Evolutionary conservation across 208 protist species (phyloP).

Genomic region (Acanthamoeba castellanii): DNA sequence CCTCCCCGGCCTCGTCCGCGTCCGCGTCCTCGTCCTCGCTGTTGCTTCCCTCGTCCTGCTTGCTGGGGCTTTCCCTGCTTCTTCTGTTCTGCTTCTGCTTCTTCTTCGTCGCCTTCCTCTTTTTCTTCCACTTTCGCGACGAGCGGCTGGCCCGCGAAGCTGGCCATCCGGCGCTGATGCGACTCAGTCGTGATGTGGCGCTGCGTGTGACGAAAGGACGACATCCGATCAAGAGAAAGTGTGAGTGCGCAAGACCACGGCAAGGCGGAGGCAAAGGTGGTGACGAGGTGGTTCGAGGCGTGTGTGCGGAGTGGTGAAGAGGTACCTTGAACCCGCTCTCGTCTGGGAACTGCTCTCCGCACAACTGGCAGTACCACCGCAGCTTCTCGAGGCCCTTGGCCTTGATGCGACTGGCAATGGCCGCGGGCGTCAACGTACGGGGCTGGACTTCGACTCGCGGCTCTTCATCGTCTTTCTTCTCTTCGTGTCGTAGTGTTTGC

Average conservation of each 20-base stretch:
- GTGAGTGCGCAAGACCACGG: too few species aligned
- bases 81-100: not conserved
- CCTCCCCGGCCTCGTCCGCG: not conserved
- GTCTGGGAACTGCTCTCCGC: constrained; percentile 91
- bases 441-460: too few species aligned
- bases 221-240: too few species aligned
- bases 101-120: not conserved
- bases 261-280: not conserved
- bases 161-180: constrained; percentile 91
- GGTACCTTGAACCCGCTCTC: constrained; percentile 93
- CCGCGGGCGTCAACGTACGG: constrained; percentile 89
- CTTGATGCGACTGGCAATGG: constrained; percentile 92
- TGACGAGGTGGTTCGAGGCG: not conserved
- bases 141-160: constrained; percentile 83
- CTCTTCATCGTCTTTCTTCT: constrained; percentile 1
- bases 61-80: not conserved
- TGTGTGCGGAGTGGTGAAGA: too few species aligned
- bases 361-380: constrained; percentile 94
- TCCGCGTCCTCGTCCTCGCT: not conserved
- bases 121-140: constrained; percentile 29
- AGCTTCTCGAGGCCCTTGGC: constrained; percentile 93
- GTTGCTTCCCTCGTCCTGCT: not conserved
- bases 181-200: constrained; percentile 91
- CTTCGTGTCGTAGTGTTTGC: not conserved
- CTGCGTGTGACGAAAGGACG: constrained; percentile 66